Percentiles rank a stretch among this genome's conserved stretches.
These are phyloP conservation scores for Eutypa lata DNA, from an alignment of 2,329 filamentous ascomycete genomes.

Conservation along the genomic window DNA sequence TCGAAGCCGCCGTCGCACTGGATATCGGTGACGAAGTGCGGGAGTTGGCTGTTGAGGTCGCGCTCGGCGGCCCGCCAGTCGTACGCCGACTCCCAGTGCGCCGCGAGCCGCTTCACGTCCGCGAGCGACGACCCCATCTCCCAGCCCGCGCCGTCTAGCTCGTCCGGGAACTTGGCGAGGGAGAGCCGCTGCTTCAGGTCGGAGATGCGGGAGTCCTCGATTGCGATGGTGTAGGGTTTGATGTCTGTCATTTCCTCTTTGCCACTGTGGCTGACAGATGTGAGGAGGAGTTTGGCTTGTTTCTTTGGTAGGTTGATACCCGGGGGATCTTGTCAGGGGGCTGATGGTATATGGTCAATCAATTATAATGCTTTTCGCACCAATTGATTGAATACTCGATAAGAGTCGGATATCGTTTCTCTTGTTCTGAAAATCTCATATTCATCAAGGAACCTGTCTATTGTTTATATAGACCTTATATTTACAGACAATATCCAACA, in stretches of 20 bases:
- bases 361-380: too few species aligned
- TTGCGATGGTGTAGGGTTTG: slow-evolving; percentile 30
- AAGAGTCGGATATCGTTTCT: too few species aligned
- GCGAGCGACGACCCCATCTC: slow-evolving; percentile 34
- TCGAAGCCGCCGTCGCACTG: slow-evolving; percentile 34
- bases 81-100: slow-evolving; percentile 32
- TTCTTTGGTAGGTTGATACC: too few species aligned
- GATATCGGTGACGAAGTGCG: slow-evolving; percentile 33
- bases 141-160: slow-evolving; percentile 36
- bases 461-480: too few species aligned
- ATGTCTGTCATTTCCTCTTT: slow-evolving; percentile 23
- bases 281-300: neutral
- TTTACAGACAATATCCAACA: too few species aligned
- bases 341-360: too few species aligned
- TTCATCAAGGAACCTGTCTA: too few species aligned
- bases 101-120: slow-evolving; percentile 31
- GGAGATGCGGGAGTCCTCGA: slow-evolving; percentile 28
- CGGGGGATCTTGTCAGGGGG: too few species aligned
- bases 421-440: too few species aligned
- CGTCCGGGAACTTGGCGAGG: slow-evolving; percentile 35
- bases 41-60: slow-evolving; percentile 29
- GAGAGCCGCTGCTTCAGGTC: slow-evolving; percentile 32
- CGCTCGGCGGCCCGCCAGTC: slow-evolving; percentile 34
- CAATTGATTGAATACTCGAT: too few species aligned
- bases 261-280: neutral